Conservation (phyloP, 1,139 yeast species). For the Barnettozyma hawaiiensis region DNA sequence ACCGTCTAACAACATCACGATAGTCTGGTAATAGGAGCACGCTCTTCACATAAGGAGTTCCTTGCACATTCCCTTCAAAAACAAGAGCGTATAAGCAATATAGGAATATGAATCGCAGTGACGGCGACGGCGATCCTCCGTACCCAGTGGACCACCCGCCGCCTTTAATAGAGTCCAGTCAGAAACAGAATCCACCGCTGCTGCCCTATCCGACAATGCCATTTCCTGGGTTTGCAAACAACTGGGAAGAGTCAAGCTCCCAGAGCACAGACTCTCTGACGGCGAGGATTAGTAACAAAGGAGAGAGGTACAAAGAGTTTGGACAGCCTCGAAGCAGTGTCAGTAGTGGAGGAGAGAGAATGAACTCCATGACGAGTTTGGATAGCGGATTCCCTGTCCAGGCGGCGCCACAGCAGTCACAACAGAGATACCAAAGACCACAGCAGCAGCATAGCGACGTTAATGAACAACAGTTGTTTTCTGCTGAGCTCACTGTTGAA, state of each 20-base stretch:
- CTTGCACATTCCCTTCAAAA: too few relatives aligned
- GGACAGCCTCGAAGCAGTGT: slow-evolving; percentile 2
- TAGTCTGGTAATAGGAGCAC: too few relatives aligned
- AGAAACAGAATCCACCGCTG: too few relatives aligned
- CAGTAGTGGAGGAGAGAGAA: not conserved
- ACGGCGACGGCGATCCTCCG: not conserved
- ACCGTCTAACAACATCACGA: too few relatives aligned
- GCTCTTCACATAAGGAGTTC: too few relatives aligned
- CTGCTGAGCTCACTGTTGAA: not conserved
- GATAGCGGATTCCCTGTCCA: slow-evolving; percentile 8
- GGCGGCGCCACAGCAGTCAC: slow-evolving; percentile 5
- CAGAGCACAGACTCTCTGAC: slow-evolving; percentile 18
- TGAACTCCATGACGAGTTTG: slow-evolving; percentile 7
- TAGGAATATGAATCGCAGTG: not conserved
- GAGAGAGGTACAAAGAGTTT: slow-evolving; percentile 9
- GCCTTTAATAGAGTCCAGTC: not conserved
- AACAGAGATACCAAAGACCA: not conserved
- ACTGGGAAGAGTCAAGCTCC: slow-evolving; percentile 11
- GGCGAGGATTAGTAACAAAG: slow-evolving; percentile 12
- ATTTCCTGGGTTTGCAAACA: slow-evolving; percentile 15
- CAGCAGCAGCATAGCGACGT: not conserved
- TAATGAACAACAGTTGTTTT: not conserved
- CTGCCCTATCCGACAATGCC: slow-evolving; percentile 20
- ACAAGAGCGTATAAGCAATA: too few relatives aligned
- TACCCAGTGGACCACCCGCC: not conserved